Conservation (phyloP, 2,329 filamentous ascomycete species). For the Rosellinia necatrix region DNA sequence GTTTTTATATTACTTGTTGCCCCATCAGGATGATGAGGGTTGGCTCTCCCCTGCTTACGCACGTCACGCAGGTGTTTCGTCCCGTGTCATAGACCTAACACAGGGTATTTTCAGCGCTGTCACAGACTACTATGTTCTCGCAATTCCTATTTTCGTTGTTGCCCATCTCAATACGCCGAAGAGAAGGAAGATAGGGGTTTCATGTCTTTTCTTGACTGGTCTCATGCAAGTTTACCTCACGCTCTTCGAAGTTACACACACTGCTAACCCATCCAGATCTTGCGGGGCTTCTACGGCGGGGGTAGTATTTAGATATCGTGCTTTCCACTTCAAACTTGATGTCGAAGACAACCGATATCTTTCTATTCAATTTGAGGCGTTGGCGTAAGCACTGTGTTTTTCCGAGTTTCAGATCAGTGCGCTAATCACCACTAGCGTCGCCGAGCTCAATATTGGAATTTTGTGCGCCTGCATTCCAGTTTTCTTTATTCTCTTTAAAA, state of each 20-base stretch:
- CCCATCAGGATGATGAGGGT: background rate
- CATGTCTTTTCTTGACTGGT: background rate
- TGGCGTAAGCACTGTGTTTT: background rate
- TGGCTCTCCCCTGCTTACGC: background rate
- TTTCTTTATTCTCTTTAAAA: slow-evolving; percentile 1
- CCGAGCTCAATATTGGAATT: slow-evolving; percentile 25
- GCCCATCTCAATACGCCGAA: background rate
- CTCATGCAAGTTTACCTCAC: slow-evolving; percentile 1
- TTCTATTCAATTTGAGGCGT: background rate
- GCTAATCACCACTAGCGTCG: slow-evolving; percentile 10
- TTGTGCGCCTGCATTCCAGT: slow-evolving; percentile 25
- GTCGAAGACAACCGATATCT: background rate
- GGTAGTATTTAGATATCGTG: background rate
- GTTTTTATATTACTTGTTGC: background rate
- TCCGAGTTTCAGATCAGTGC: background rate
- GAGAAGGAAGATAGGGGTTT: background rate
- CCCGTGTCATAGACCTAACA: background rate
- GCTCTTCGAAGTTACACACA: background rate
- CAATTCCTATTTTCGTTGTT: background rate
- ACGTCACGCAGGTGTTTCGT: background rate
- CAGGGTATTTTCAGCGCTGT: background rate
- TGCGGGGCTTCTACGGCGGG: background rate
- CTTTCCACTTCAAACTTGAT: background rate
- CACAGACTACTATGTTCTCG: slow-evolving; percentile 4
- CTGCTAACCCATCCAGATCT: background rate